Conservation (phyloP, 495 filamentous ascomycete species). For the Lindgomyces ingoldianus region DNA sequence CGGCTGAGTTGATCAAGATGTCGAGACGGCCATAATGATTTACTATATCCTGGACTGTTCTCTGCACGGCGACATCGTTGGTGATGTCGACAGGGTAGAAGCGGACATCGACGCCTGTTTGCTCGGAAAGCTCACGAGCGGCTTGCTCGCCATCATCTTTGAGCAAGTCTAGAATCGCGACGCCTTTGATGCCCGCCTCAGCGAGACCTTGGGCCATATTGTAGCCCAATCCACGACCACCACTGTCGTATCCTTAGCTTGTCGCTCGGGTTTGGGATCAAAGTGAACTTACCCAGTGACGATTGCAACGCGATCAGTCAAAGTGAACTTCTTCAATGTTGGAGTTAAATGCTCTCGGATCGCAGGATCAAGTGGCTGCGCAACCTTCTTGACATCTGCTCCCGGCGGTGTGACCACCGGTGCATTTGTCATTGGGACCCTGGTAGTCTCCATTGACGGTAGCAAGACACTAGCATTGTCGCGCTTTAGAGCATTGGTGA, state of each 20-base stretch:
- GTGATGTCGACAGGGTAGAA: constrained; percentile 56
- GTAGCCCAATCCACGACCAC: constrained; percentile 73
- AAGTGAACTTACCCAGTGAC: constrained; percentile 71
- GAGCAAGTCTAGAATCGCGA: constrained; percentile 74
- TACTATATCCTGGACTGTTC: constrained; percentile 58
- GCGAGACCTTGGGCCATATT: constrained; percentile 74
- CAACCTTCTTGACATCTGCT: constrained; percentile 27
- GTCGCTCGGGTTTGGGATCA: no score
- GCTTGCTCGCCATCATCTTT: constrained; percentile 64
- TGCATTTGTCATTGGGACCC: neutral
- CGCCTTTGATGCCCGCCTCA: constrained; percentile 69
- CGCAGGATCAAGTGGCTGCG: constrained; percentile 17
- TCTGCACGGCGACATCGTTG: neutral
- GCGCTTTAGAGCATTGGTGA: neutral
- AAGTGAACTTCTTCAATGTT: constrained; percentile 64
- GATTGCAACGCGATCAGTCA: constrained; percentile 68
- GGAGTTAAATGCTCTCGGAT: constrained; percentile 48
- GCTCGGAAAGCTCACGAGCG: constrained; percentile 64
- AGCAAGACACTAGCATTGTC: neutral
- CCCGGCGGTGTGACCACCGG: constrained; percentile 32
- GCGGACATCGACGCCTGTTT: constrained; percentile 67
- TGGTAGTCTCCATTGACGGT: neutral
- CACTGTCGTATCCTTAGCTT: constrained; percentile 49
- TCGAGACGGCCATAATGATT: constrained; percentile 65
- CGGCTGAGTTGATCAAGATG: constrained; percentile 79